Evolutionary conservation across 257 asterid species (phyloP), one percentile per base, ranked within the genome.

Genomic region (Datura wrightii): DNA sequence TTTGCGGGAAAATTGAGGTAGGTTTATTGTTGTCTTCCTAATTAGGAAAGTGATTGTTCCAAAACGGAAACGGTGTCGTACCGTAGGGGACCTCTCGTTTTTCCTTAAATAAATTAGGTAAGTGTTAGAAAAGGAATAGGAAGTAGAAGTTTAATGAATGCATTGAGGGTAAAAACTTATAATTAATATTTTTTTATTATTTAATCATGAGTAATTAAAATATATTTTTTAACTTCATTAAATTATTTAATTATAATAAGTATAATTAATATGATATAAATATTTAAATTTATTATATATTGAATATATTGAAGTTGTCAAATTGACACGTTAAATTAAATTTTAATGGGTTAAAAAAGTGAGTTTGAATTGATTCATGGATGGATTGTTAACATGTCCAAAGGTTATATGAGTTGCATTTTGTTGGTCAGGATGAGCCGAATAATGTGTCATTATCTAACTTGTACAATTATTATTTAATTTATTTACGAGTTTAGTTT

Each of bases 1-100:
- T 71, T 84, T 87, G 88, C 89, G 90, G 79, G 87, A 87, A 89
- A 86, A 86, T 84, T 84, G 50, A 65, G 81, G 15, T 10, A 4
- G 31, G 65, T 31, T 46, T 24, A 48, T 3, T 24, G 31, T 62
- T 48, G 36, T 18, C 2, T 82, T 80, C 6, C 69, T 31, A 53
- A 14, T 63, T 62, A n/a, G 79, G 37, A 82, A 66, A 82, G 78
- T 70, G 53, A 18, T 59, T 2, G 6, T 18, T 58, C 18, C 19
- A 41, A 24, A 11, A 0, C 1, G 11, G 18, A 74, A 48, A 74
- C 58, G 81, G 5, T 74, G 60, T 48, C 59, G 60, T 6, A 11
- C 6, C 3, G 6, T 19, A 0, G 13, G 37, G 60, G 44, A 19
- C 81, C 42, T 72, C 8, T 72, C 10, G 44, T 24, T 2, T 69